These are phyloP conservation scores for Coemansia umbellata DNA, from an alignment of 192 early-diverging fungal species.

Conservation along the genomic window DNA sequence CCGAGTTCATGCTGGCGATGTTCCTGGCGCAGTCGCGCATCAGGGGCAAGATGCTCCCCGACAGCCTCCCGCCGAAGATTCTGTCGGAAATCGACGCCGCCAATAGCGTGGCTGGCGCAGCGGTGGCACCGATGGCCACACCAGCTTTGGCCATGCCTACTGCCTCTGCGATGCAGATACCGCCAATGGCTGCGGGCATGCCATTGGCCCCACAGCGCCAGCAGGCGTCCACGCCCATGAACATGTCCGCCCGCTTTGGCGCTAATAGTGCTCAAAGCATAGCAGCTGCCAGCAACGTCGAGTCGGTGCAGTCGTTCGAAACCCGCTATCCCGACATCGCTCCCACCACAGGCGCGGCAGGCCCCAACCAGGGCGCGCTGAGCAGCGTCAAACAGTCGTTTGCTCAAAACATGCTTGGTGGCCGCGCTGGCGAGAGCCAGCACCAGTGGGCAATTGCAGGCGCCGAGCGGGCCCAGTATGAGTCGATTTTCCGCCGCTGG, in stretches of 20 bases:
- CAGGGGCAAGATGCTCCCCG: slow-evolving; percentile 53
- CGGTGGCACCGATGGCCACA: neutral
- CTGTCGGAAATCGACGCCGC: slow-evolving; percentile 43
- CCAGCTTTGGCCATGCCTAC: neutral
- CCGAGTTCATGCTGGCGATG: slow-evolving; percentile 68
- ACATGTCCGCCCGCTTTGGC: neutral
- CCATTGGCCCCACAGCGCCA: neutral
- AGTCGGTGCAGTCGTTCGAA: slow-evolving; percentile 32
- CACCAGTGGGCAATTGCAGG: slow-evolving; percentile 40
- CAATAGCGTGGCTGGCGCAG: slow-evolving; percentile 3
- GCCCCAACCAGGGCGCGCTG: slow-evolving; percentile 5
- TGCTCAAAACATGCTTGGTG: slow-evolving; percentile 16
- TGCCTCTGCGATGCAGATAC: neutral
- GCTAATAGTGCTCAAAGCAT: neutral
- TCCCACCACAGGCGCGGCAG: slow-evolving; percentile 6
- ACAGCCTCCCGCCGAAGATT: slow-evolving; percentile 52
- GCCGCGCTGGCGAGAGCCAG: slow-evolving; percentile 19
- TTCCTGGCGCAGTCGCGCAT: slow-evolving; percentile 58
- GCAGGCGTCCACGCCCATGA: neutral
- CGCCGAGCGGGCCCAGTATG: slow-evolving; percentile 34
- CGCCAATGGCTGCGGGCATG: neutral
- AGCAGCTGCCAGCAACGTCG: neutral
- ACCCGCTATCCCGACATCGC: slow-evolving; percentile 35
- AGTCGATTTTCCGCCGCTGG: slow-evolving; percentile 51
- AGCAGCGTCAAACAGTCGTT: slow-evolving; percentile 38